Base-by-base conservation (phyloP, 1,284 basidiomycete species). In the Rhodotorula mucilaginosa region DNA sequence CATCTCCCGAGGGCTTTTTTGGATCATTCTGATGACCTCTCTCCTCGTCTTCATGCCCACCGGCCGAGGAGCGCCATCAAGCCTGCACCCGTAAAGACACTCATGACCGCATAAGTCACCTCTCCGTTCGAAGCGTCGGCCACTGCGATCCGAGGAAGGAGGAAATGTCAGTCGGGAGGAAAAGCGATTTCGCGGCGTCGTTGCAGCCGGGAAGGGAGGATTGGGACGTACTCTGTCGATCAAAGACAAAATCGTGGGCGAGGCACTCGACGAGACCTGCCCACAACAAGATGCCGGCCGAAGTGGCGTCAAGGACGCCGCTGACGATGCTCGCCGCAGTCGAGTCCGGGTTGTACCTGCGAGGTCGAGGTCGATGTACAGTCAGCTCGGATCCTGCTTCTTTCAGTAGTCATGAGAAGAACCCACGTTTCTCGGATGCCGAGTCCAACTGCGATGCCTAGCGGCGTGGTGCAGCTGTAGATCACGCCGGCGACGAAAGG, bases 241-340 rank as follows among this genome's bases (percentile, higher is more conserved):
- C 93, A 82, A 96, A 92, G 62, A 97, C 80, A 82, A 97, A 94
- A 79, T 96, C 93, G 80, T 96, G 93, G 0, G 92, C 93, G 61
- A 97, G 85, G 1, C 96, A 85, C 88, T 91, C 56, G 54, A 75
- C 56, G 31, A 54, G 62, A 12, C 72, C 46, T 18, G 56, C 58
- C 64, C 23, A 29, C 52, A 72, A 60, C 67, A 98, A 82, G 78
- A 98, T 93, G 5, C 95, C 95, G 0, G 92, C 86, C 68, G 91
- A 93, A 59, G 92, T 82, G 16, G 93, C 86, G 79, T 97, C 93
- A 77, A 97, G 85, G 1, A 91, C 83, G 31, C 95, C 95, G 68
- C 88, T 88, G 72, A 93, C 89, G 73, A 94, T 90, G 64, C 86
- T 88, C 6, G 91, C 90, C 0, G 85, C 89, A 0, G 88, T 82